Evolutionary conservation across 805 yeast species (phyloP).

Genomic region (Wickerhamiella azyma): DNA sequence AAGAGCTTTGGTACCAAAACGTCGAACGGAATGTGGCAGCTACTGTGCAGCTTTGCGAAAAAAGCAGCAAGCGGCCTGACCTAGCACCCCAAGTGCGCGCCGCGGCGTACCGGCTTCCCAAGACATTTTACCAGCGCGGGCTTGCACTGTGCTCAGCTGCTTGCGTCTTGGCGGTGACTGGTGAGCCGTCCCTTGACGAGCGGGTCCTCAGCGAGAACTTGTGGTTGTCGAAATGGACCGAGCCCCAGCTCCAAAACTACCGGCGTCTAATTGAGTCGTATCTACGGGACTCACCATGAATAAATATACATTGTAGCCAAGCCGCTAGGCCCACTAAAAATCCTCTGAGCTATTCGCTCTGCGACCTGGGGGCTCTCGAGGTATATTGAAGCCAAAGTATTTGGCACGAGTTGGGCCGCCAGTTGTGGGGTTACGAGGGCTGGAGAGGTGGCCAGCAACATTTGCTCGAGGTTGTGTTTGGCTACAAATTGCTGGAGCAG

Average conservation of each 20-base stretch:
- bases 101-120: not conserved
- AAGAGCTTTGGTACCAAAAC: not conserved
- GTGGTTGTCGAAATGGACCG: not conserved
- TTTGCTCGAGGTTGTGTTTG: conserved; percentile 5
- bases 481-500: conserved; percentile 12
- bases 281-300: not conserved
- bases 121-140: not conserved
- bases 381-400: conserved; percentile 6
- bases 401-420: not conserved
- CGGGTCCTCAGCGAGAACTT: not conserved
- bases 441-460: not conserved
- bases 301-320: conserved; percentile 5
- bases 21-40: not conserved
- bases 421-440: not conserved
- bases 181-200: not conserved
- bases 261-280: not conserved
- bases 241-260: not conserved
- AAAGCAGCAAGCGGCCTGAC: not conserved
- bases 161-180: not conserved
- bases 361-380: conserved; percentile 1
- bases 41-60: not conserved
- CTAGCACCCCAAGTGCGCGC: not conserved
- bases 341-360: not conserved
- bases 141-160: not conserved
- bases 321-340: conserved; percentile 3